A percentile compares a stretch with the other conserved stretches of the same genome.
Conservation (phyloP, 345 rosid species). For the Angophora floribunda region DNA sequence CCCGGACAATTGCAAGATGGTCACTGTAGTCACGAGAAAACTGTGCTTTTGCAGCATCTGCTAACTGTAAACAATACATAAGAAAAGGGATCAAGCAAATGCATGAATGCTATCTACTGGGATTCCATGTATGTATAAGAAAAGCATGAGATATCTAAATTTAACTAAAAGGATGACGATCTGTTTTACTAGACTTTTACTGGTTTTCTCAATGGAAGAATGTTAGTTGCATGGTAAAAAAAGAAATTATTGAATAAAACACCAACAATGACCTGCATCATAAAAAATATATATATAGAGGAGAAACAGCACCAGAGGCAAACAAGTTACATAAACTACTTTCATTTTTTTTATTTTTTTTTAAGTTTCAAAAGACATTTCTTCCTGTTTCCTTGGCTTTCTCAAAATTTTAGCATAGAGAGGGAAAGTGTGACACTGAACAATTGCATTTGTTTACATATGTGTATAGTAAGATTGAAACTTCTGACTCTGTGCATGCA, state of each 20-base stretch:
- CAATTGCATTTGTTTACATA: not conserved
- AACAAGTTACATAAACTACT: not conserved
- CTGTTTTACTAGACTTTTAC: not conserved
- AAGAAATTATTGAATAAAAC: not conserved
- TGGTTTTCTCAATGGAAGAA: not conserved
- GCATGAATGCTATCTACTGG: not conserved
- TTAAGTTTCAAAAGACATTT: not conserved
- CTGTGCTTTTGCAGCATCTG: slow-evolving; percentile 81
- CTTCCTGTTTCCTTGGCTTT: not conserved
- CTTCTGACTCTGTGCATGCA: not conserved
- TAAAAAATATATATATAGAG: not conserved
- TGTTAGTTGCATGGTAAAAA: not conserved
- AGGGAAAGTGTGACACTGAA: not conserved
- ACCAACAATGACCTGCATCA: not conserved
- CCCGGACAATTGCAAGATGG: slow-evolving; percentile 83
- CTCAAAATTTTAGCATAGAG: not conserved
- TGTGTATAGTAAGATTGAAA: not conserved
- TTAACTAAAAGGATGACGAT: not conserved
- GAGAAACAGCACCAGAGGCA: not conserved
- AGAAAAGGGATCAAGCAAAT: not conserved
- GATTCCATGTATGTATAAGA: not conserved
- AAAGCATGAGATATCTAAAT: not conserved
- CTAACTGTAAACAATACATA: slow-evolving; percentile 40
- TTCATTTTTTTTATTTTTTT: not conserved
- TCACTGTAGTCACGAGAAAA: slow-evolving; percentile 80